Evolutionary conservation across 2,329 filamentous ascomycete genomes (phyloP), one percentile per base, ranked within the genome.

Genomic region (Aphanocladium album): DNA sequence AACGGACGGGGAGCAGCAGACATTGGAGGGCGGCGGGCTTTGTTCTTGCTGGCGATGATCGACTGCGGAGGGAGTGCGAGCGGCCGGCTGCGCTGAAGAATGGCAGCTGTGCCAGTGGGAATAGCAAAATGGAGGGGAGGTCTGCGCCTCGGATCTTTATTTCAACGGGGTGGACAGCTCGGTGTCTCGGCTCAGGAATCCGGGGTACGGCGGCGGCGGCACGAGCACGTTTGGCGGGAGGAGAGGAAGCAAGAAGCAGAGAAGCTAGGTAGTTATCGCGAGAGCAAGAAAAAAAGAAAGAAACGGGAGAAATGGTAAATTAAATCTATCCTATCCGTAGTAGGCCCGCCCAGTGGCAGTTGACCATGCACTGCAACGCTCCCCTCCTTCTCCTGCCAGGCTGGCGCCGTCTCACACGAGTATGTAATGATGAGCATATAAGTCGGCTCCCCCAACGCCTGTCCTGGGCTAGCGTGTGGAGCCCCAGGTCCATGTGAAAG

Each of bases 1-100:
- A 75, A 73, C 50, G 64, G 62, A 60, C 71, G 67, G 1, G 67
- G 64, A 23, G 61, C 58, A 57, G 63, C 61, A 21, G 50, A 57
- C 63, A 65, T 64, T 27, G 46, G 55, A 37, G 23, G 51, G n/a
- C n/a, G n/a, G n/a, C n/a, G n/a, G n/a, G n/a, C n/a, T n/a, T n/a
- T n/a, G n/a, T n/a, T n/a, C n/a, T n/a, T n/a, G n/a, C n/a, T n/a
- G n/a, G n/a, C n/a, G n/a, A 25, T 27, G 19, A 5, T n/a, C 37
- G n/a, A 8, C 14, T 39, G 43, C 1, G 19, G 11, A 23, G 33
- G 21, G 8, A 21, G 37, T 11, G 21, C 47, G 9, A 49, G n/a
- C 43, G 30, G 23, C 16, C 5, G 12, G 17, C 33, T 17, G 27
- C 17, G 37, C 17, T 27, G 33, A n/a, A 33, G 25, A 33, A 43